Base-by-base conservation (phyloP, 768 basidiomycete genomes). In the Amanita fuliginea region DNA sequence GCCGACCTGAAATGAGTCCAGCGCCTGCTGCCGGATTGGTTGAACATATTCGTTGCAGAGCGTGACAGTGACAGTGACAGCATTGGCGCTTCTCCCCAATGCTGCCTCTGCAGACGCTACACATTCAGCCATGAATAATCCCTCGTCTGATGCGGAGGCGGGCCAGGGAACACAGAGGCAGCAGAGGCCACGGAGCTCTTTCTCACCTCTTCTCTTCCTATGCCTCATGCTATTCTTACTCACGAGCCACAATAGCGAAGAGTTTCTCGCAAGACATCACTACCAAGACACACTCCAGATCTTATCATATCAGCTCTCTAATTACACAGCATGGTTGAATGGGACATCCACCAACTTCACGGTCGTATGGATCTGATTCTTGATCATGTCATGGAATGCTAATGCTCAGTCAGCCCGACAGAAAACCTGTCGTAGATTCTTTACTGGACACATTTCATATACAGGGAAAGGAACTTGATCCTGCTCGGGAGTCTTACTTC, bases 201-300 rank as follows among this genome's bases (percentile, higher is more conserved):
- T 89, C 35, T 76, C 86, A 1, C 80, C 83, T 5, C 77, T 91
- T 55, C 70, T 90, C 32, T 79, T 91, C 67, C 69, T 89, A 48
- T 75, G 72, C 55, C 76, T 90, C 51, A 71, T 88, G 59, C 68
- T 90, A 22, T 88, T 84, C 64, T 73, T 90, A 77, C 76, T 90
- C 62, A 85, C 82, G 42, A 87, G 80, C 56, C 80, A 83, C 52
- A 81, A 74, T 52, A 74, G 76, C 6, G 85, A 86, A 56, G 83
- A 85, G 58, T 77, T 76, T 51, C 65, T 80, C 4, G 73, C 76
- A 13, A 69, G 78, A 51, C 77, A 75, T 56, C 78, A 80, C 50
- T 85, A 83, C 60, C 72, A 83, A 59, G 77, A 86, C 53, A 68
- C 78, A n/a, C 59, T 90, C 4, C 66, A 71, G 26, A 70, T 71